A percentile compares a stretch with the other conserved stretches of the same genome.
Conservation (phyloP, 2,329 filamentous ascomycete species). For the Sclerotinia glacialis region DNA sequence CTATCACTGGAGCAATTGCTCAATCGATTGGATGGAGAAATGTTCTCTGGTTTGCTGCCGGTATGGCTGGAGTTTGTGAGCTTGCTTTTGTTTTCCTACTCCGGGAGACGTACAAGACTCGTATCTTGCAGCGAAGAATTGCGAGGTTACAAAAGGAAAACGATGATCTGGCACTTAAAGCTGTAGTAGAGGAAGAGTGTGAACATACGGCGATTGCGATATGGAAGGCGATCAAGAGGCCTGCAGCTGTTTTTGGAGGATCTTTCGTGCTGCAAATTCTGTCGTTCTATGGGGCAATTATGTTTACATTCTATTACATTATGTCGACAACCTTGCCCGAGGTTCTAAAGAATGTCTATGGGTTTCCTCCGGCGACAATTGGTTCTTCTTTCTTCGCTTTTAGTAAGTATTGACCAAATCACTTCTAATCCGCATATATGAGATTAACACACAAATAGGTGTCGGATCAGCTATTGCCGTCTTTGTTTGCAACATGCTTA, state of each 20-base stretch:
- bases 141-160: constrained; percentile 37
- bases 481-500: constrained; percentile 40
- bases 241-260: constrained; percentile 44
- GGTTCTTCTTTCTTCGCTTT: constrained; percentile 55
- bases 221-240: constrained; percentile 41
- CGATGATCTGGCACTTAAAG: not conserved
- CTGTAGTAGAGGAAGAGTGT: not conserved
- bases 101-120: constrained; percentile 59
- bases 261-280: constrained; percentile 51
- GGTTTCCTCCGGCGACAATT: constrained; percentile 47
- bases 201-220: constrained; percentile 41
- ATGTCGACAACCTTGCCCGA: constrained; percentile 46
- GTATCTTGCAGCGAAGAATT: constrained; percentile 49
- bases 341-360: constrained; percentile 44
- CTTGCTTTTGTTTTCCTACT: constrained; percentile 46
- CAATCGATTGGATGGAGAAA: constrained; percentile 51
- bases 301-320: constrained; percentile 48
- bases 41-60: constrained; percentile 50
- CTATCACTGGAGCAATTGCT: constrained; percentile 41
- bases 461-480: constrained; percentile 42
- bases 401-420: constrained; percentile 40
- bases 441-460: constrained; percentile 25
- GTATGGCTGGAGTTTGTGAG: constrained; percentile 43
- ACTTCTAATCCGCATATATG: not conserved
- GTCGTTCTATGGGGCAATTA: constrained; percentile 44